These are phyloP conservation scores for Phytophthora litchii DNA, from an alignment of 352 stramenopile genomes.

Conservation along the genomic window DNA sequence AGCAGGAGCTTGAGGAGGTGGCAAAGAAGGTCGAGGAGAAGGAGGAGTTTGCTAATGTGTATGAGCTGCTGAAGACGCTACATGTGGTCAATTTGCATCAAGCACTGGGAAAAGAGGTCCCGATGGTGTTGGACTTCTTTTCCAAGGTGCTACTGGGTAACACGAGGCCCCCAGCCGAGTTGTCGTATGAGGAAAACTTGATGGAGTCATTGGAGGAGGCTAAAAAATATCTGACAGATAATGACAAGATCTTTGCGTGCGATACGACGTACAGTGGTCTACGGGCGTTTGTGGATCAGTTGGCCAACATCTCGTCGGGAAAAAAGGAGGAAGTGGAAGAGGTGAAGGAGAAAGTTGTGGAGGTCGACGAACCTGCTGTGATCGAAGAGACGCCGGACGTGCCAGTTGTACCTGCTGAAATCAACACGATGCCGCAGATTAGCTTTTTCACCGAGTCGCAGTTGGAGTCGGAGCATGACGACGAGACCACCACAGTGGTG, in stretches of 20 bases:
- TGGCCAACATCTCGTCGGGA: conserved; percentile 34
- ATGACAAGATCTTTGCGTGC: conserved; percentile 76
- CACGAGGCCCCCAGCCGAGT: conserved; percentile 73
- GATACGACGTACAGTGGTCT: conserved; percentile 74
- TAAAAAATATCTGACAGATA: conserved; percentile 69
- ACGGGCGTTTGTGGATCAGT: conserved; percentile 60
- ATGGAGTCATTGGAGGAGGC: conserved; percentile 79
- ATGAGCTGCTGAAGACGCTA: conserved; percentile 77
- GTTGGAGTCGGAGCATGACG: conserved; percentile 39
- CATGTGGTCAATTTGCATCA: conserved; percentile 83
- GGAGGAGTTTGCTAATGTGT: conserved; percentile 58
- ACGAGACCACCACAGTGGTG: conserved; percentile 3
- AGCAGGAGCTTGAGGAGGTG: conserved; percentile 8
- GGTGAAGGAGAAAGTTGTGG: conserved; percentile 2
- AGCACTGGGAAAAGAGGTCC: conserved; percentile 71
- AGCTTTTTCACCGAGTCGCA: conserved; percentile 89
- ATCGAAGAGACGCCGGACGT: conserved; percentile 12
- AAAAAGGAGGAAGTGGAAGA: conserved; percentile 8
- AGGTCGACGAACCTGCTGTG: conserved; percentile 9
- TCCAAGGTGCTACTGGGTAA: conserved; percentile 84
- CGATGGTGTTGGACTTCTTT: conserved; percentile 86
- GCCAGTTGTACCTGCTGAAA: conserved; percentile 32
- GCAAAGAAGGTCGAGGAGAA: conserved; percentile 14
- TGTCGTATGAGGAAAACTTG: conserved; percentile 83
- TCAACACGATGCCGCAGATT: conserved; percentile 68